Base-by-base conservation (phyloP, 1,284 basidiomycete species). In the Leccinum subatratum region DNA sequence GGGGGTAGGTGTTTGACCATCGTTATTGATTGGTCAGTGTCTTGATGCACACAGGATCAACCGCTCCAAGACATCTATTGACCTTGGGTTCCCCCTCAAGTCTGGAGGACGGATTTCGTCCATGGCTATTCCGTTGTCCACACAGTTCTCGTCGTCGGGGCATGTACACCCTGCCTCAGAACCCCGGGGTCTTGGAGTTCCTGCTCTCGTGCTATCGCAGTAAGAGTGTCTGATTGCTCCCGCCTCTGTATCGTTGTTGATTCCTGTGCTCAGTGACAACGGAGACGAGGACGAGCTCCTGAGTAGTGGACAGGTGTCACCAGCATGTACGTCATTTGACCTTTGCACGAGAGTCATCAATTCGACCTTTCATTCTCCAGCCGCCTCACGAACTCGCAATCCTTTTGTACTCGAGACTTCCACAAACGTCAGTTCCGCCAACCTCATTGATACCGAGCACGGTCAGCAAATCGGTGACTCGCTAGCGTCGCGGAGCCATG, bases 231-330 rank as follows among this genome's bases (percentile, higher is more conserved):
- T 12, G 16, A 11, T 66, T 18, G 2, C 9, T 34, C 57, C 6
- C 51, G 20, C 22, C 28, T 61, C 39, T 18, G 9, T 30, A 18
- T 25, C 32, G n/a, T 62, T 60, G 48, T 64, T 20, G 62, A 2
- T 14, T n/a, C 32, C 9, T 4, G 16, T 59, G 16, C 25, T 14
- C 61, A 81, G 77, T 64, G 79, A 81, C 16, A 72, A 73, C 28
- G 78, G 71, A 3, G 86, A 86, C 9, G 88, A 89, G 9, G 89
- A 88, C 14, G 87, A 87, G 25, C 74, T 85, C 18, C 76, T 87
- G 66, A 91, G 89, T 73, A 92, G 90, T 71, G 89, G 90, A 1
- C 89, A 90, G 72, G 85, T 81, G 8, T 92, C 89, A 25, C 90
- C 90, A 7, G 78, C 83, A 68, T 86, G 89, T 88, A 72, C 69